Percentiles rank a stretch among this genome's conserved stretches.
Evolutionary conservation across 1,139 yeast genomes (phyloP).

Genomic region (Hansenula lynferdii): DNA sequence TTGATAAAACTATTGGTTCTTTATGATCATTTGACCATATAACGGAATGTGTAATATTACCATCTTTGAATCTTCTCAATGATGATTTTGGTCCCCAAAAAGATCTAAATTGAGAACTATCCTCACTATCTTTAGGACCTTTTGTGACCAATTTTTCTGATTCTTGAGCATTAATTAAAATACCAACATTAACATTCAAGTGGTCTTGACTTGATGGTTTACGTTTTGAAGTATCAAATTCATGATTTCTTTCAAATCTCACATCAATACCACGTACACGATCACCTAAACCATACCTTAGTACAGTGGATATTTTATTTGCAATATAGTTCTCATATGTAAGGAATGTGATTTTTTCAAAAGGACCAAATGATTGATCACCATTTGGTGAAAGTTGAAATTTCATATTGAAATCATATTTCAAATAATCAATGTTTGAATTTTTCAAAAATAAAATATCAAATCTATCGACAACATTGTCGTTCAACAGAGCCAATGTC

Average conservation of each 20-base stretch:
- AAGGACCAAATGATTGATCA: slow-evolving; percentile 48
- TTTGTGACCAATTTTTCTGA: slow-evolving; percentile 77
- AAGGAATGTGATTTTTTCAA: slow-evolving; percentile 68
- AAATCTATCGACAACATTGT: slow-evolving; percentile 80
- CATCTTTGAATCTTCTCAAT: slow-evolving; percentile 86
- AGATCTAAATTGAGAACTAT: slow-evolving; percentile 58
- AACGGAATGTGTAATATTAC: slow-evolving; percentile 83
- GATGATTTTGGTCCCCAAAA: slow-evolving; percentile 92
- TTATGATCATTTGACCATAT: slow-evolving; percentile 67
- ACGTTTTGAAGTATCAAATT: slow-evolving; percentile 49
- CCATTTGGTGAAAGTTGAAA: slow-evolving; percentile 39
- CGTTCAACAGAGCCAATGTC: slow-evolving; percentile 66
- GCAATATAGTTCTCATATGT: slow-evolving; percentile 64
- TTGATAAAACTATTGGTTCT: slow-evolving; percentile 63
- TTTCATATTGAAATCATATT: slow-evolving; percentile 60
- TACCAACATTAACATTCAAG: slow-evolving; percentile 44
- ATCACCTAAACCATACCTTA: slow-evolving; percentile 63
- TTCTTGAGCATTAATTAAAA: slow-evolving; percentile 67
- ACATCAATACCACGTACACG: slow-evolving; percentile 47
- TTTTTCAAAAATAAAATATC: slow-evolving; percentile 75
- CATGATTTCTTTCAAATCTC: slow-evolving; percentile 23
- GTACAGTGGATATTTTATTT: slow-evolving; percentile 54
- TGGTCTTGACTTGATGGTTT: slow-evolving; percentile 37
- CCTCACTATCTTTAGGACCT: slow-evolving; percentile 74
- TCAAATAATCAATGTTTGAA: slow-evolving; percentile 48